These are phyloP conservation scores for Lactarius vividus DNA, from an alignment of 768 basidiomycete genomes.

Conservation along the genomic window DNA sequence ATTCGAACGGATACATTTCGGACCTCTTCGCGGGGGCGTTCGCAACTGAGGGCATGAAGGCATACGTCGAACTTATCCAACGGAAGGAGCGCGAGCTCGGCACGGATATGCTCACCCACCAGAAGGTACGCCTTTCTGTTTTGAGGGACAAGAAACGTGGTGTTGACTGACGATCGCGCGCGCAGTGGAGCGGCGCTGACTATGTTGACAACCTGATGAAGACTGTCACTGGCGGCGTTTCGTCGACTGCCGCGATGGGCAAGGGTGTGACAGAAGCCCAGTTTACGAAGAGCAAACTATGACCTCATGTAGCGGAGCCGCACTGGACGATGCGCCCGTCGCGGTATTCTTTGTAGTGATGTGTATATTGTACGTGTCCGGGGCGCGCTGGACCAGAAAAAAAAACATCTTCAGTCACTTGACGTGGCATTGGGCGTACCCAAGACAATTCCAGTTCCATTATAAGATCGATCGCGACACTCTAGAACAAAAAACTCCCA, in stretches of 20 bases:
- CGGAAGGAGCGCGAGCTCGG: conserved; percentile 89
- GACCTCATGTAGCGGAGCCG: conserved; percentile 20
- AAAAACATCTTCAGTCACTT: background rate
- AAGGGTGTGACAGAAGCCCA: conserved; percentile 92
- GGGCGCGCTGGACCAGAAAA: background rate
- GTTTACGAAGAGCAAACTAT: conserved; percentile 55
- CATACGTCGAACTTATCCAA: conserved; percentile 94
- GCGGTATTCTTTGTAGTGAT: background rate
- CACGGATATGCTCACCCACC: conserved; percentile 96
- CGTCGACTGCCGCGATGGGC: conserved; percentile 99
- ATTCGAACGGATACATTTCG: conserved; percentile 96
- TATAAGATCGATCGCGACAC: too few relatives aligned
- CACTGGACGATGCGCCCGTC: background rate
- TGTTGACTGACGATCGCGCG: conserved; percentile 24
- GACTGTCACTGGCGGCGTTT: conserved; percentile 96
- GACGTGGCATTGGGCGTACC: too few relatives aligned
- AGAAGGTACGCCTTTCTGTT: conserved; percentile 58
- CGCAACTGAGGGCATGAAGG: conserved; percentile 97
- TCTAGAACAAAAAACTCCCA: too few relatives aligned
- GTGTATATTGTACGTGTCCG: background rate
- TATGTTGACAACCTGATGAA: conserved; percentile 89
- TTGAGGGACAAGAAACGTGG: background rate
- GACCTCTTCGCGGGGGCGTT: conserved; percentile 88
- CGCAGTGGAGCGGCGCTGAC: conserved; percentile 92
- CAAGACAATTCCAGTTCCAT: too few relatives aligned